Evolutionary conservation across 176 grass and related monocot genomes (phyloP), one percentile per base, ranked within the genome.

Genomic region (Oryza glaberrima): DNA sequence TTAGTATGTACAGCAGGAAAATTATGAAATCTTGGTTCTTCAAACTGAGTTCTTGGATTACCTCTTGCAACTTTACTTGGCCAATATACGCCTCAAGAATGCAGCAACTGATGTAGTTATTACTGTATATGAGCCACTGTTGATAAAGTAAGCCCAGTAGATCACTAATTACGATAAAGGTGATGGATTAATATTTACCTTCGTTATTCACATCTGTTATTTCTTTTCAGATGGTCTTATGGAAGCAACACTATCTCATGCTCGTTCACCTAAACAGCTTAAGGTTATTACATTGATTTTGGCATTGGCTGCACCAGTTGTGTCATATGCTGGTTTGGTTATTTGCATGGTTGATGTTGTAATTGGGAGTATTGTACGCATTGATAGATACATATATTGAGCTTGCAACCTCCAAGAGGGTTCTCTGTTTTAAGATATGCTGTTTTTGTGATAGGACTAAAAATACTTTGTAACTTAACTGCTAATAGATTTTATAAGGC

Each of bases 211-310:
- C 73, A 34, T 44, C 7, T 84, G 9, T 76, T 48, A 20, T 89
- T 87, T 91, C 26, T 80, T 83, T 69, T n/a, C 73, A 98, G 96
- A 98, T 86, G 96, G 96, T 78, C 88, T 98, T 71, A 90, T 98
- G 93, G 96, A 98, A 91, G 96, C 96, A 73, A 98, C 93, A 77
- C 77, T 98, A 63, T 89, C 96, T 47, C 96, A 93, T 49, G 51
- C 40, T 74, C 80, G 93, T 70, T 71, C 72, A 83, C 96, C 96
- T 75, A 98, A 85, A 88, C 80, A 94, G 81, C 96, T 98, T 63
- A 98, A 98, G 88, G 83, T 92, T 67, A 43, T 89, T 82, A 98
- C 96, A 72, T 74, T 98, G 81, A 89, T 94, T 87, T 61, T 98
- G 75, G 90, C 85, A 85, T 78, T 94, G 86, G 80, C 77, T 61